Evolutionary conservation across 2,329 filamentous ascomycete species (phyloP).

Genomic region (Ampelomyces quisqualis): DNA sequence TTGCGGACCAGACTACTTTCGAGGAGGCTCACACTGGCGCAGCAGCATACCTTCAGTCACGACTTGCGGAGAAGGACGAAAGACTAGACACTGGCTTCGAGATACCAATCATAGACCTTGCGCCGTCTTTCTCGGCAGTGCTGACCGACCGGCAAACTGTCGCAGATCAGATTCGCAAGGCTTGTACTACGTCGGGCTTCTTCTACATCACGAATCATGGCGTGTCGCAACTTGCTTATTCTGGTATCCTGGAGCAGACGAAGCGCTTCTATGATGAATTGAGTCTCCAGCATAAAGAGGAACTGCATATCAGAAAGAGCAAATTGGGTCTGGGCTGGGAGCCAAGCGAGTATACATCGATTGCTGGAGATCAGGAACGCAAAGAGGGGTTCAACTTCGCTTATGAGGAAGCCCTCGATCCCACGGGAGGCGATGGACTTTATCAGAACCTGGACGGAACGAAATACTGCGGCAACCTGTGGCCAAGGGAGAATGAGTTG

Average conservation of each 20-base stretch:
- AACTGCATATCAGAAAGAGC: conserved; percentile 44
- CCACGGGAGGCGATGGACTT: conserved; percentile 44
- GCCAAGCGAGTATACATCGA: conserved; percentile 45
- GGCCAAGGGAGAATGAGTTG: conserved; percentile 44
- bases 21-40: conserved; percentile 40
- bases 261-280: conserved; percentile 42
- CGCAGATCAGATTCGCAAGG: conserved; percentile 42
- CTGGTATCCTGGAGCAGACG: conserved; percentile 41
- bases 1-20: conserved; percentile 15
- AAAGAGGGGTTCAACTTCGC: conserved; percentile 50
- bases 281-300: conserved; percentile 39
- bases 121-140: conserved; percentile 38
- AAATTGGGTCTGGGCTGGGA: conserved; percentile 47
- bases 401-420: conserved; percentile 46
- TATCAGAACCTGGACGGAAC: conserved; percentile 47
- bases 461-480: conserved; percentile 40
- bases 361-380: conserved; percentile 45
- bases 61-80: conserved; percentile 23
- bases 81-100: conserved; percentile 27
- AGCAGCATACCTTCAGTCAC: conserved; percentile 40
- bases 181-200: conserved; percentile 46
- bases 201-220: conserved; percentile 47
- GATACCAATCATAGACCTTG: conserved; percentile 44
- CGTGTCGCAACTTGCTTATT: conserved; percentile 28
- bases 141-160: conserved; percentile 38